Base-by-base conservation (phyloP, 768 basidiomycete species). In the Podaxis pistillaris region DNA sequence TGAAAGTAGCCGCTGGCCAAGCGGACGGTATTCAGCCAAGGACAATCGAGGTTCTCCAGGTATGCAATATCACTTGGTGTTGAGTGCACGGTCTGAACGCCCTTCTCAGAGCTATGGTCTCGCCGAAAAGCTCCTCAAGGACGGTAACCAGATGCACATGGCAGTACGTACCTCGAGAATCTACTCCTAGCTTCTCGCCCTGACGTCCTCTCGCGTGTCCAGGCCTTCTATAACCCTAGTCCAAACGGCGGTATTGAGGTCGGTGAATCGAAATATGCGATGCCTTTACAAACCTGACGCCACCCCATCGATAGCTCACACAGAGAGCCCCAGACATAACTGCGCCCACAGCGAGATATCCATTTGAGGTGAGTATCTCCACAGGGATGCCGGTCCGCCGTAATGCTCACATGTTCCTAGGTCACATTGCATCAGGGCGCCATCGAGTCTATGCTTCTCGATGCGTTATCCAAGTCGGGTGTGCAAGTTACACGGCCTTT, bases 201-300 rank as follows among this genome's bases (percentile, higher is more conserved):
- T 28, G 6, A n/a, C 49, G 44, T 9, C 33, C 33, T 33, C 33
- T 33, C 33, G 33, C 33, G 33, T 41, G 50, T 40, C 28, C n/a
- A 92, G 90, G 85, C 89, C 7, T 91, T 91, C 71, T 92, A 91
- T 68, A 88, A 90, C 66, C 90, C 90, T 2, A 76, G 79, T 22
- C 72, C 77, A 1, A 67, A 79, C 37, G 87, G 87, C 15, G 86
- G 81, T 3, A 89, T 92, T 40, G 81, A 87, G 78, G 90, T 62
- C 36, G 5, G 61, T 56, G 17, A 15, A 12, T 8, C 11, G 37
- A 40, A 40, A 13, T 8, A 15, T 12, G 37, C n/a, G 24, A 51
- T 12, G 15, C 3, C 17, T 17, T 54, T 51, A 5, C 26, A 28
- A 44, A 30, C 17, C 22, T 62, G 22, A 33, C 59, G 19, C 24